Evolutionary conservation across 805 yeast species (phyloP).

Genomic region (Saturnispora ahearnii): DNA sequence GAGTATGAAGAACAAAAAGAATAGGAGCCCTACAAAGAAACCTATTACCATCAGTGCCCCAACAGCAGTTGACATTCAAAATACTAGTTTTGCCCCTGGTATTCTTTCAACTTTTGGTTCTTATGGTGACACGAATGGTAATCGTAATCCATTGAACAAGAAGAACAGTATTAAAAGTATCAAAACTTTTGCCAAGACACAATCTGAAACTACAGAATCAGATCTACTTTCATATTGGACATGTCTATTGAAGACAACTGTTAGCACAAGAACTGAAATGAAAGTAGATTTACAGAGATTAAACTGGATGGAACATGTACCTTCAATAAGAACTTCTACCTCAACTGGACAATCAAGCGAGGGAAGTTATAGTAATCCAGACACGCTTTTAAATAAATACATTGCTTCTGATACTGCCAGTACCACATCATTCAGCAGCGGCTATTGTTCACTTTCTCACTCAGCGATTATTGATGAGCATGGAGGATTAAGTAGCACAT

Average conservation of each 20-base stretch:
- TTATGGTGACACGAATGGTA: not conserved
- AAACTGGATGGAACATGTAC: slow-evolving; percentile 8
- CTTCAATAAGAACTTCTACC: slow-evolving; percentile 5
- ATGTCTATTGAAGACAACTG: slow-evolving; percentile 20
- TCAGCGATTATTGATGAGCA: not conserved
- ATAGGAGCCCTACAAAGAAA: not conserved
- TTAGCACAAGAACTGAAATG: slow-evolving; percentile 23
- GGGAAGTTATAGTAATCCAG: not conserved
- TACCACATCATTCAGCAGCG: not conserved
- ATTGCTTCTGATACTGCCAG: not conserved
- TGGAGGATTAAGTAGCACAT: not conserved
- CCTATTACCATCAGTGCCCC: slow-evolving; percentile 6
- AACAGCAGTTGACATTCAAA: slow-evolving; percentile 5
- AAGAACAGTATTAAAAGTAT: not conserved
- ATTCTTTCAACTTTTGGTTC: slow-evolving; percentile 2
- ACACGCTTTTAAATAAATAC: not conserved
- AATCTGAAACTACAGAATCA: slow-evolving; percentile 1
- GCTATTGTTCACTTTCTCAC: not conserved
- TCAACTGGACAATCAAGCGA: not conserved
- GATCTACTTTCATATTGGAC: slow-evolving; percentile 21
- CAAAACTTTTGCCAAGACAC: not conserved
- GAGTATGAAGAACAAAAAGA: not conserved
- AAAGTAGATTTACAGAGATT: slow-evolving; percentile 20
- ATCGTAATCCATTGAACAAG: not conserved
- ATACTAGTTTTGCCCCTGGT: slow-evolving; percentile 7